Evolutionary conservation across 257 asterid genomes (phyloP).

Genomic region (Cordia subcordata): DNA sequence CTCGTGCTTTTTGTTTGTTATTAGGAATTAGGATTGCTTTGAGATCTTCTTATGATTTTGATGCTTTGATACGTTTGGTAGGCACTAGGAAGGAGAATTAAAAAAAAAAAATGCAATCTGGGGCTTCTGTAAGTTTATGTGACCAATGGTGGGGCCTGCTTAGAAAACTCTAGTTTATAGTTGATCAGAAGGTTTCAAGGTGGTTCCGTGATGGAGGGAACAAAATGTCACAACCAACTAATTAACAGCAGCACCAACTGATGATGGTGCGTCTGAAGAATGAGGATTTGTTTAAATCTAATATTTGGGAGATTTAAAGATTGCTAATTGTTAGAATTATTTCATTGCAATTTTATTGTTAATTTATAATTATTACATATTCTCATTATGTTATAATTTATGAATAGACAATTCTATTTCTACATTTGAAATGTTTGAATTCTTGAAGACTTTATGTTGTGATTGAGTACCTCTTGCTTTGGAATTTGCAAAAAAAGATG

Average conservation of each 20-base stretch:
- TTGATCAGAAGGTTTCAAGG: constrained; percentile 17
- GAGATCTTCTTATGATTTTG: neutral
- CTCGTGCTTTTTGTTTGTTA: neutral
- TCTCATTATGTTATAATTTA: too few relatives aligned
- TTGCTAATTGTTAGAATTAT: too few relatives aligned
- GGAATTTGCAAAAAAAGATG: too few relatives aligned
- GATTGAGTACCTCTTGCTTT: too few relatives aligned
- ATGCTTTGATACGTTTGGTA: constrained; percentile 35
- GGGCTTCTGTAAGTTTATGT: constrained; percentile 29
- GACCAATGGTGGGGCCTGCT: constrained; percentile 47
- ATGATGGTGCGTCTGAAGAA: too few relatives aligned
- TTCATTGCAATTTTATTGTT: too few relatives aligned
- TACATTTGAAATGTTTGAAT: too few relatives aligned
- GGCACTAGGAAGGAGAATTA: constrained; percentile 35
- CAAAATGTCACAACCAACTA: constrained; percentile 15
- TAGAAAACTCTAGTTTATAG: constrained; percentile 23
- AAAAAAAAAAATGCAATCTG: constrained; percentile 5
- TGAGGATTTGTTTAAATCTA: too few relatives aligned
- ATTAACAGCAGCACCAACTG: constrained; percentile 16
- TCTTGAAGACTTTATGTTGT: too few relatives aligned
- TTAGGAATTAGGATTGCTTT: neutral
- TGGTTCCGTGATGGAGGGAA: constrained; percentile 24
- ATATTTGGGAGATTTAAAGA: too few relatives aligned
- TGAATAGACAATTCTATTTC: too few relatives aligned
- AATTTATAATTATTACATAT: too few relatives aligned